A percentile compares a stretch with the other conserved stretches of the same genome.
phyloP scores from a whole-genome alignment of 306 rosid species.

The Corylus heterophylla region DNA sequence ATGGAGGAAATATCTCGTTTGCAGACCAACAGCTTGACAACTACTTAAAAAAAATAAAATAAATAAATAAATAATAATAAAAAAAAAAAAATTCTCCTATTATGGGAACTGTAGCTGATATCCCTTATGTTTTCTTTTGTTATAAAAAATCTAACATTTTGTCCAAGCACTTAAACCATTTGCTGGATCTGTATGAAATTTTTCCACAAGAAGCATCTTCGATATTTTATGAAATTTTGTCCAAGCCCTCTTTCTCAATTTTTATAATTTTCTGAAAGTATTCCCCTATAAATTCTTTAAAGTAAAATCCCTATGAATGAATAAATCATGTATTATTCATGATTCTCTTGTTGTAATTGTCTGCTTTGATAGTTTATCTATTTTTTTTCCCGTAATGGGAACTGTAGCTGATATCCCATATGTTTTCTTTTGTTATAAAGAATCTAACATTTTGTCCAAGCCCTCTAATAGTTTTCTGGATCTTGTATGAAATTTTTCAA shows the following conservation, averaged over 20 bases:
- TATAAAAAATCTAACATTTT: neutral
- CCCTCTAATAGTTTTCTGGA: neutral
- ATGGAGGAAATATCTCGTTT: neutral
- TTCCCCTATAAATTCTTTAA: neutral
- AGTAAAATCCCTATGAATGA: neutral
- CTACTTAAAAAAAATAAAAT: neutral
- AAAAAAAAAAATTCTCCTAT: no score
- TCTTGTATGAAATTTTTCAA: neutral
- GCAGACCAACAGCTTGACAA: neutral
- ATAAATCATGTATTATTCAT: neutral
- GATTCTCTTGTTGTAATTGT: constrained; percentile 2
- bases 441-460: neutral
- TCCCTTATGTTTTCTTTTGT: neutral
- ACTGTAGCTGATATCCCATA: neutral
- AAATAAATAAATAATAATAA: no score
- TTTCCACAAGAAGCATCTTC: neutral
- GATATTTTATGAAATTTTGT: neutral
- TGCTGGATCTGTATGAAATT: neutral
- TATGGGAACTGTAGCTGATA: neutral
- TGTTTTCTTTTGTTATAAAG: neutral
- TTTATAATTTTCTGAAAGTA: neutral
- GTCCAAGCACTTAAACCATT: neutral
- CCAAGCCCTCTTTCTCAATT: neutral
- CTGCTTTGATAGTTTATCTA: constrained; percentile 12
- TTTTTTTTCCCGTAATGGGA: neutral